Conservation (phyloP, 257 asterid genomes). For the Penstemon davidsonii region DNA sequence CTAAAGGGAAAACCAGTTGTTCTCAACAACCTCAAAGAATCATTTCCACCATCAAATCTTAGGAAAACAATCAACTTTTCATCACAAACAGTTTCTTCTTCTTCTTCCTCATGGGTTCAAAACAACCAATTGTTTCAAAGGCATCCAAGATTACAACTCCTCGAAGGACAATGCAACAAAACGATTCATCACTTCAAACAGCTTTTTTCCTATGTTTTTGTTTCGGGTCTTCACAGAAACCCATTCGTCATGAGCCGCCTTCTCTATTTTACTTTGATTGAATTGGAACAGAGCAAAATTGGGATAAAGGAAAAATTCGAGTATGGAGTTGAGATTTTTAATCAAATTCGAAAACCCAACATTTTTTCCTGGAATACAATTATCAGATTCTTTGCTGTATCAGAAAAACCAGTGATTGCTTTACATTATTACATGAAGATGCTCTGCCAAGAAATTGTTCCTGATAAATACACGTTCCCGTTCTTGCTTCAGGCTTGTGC, state of each 20-base stretch:
- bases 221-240: conserved; percentile 54
- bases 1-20: neutral
- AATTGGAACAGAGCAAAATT: conserved; percentile 22
- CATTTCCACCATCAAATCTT: conserved; percentile 11
- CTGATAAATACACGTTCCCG: conserved; percentile 50
- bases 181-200: conserved; percentile 36
- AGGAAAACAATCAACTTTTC: conserved; percentile 25
- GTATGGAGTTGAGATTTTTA: conserved; percentile 41
- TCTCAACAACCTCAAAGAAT: conserved; percentile 1
- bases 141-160: conserved; percentile 44
- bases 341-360: conserved; percentile 41
- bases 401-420: conserved; percentile 22
- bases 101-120: conserved; percentile 37
- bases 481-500: conserved; percentile 51
- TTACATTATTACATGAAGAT: conserved; percentile 33
- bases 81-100: conserved; percentile 18
- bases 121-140: conserved; percentile 47
- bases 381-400: conserved; percentile 46
- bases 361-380: conserved; percentile 53
- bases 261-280: conserved; percentile 37
- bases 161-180: conserved; percentile 33
- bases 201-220: conserved; percentile 36
- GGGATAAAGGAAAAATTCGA: conserved; percentile 10
- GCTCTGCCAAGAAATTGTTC: conserved; percentile 31
- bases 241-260: conserved; percentile 51